Base-by-base conservation (phyloP, 2,329 filamentous ascomycete genomes). In the Cephalotrichum gorgonifer region DNA sequence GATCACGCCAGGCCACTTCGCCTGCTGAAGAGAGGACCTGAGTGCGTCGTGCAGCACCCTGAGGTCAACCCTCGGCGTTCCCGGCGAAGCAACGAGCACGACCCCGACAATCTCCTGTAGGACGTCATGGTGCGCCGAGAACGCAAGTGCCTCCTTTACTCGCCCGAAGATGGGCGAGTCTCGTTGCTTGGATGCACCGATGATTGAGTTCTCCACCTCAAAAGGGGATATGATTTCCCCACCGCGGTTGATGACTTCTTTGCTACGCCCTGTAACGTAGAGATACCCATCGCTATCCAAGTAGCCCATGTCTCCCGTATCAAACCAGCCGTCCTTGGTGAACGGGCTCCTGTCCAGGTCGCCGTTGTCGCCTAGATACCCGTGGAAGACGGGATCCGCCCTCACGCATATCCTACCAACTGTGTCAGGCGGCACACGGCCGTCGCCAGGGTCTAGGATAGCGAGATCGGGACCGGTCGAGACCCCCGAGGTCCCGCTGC, bases 161-260 rank as follows among this genome's bases (percentile, higher is more conserved):
- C 71, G 65, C 5, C 71, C 70, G 49, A 64, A 69, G 15, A 75
- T 68, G 0, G 66, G 64, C 2, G 71, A 73, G 5, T 62, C 60
- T 4, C 60, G 55, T 14, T 67, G 61, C 43, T 66, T 62, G 4
- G 73, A 65, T 11, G 72, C 69, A 2, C 68, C 62, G 41, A 77
- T 63, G 50, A 79, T 71, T 9, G 74, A 75, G 53, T 78, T 72
- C 55, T 79, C 76, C n/a, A 79, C 68, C 55, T 79, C 76, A 48
- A 78, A 76, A 0, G 76, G 75, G 4, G 73, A 77, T 50, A 79
- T 78, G n/a, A 78, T 66, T 56, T 79, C 76, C 30, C 76, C 75
- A 31, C 75, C 76, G 11, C 75, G 69, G 55, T 78, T 78, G 59
- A 78, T 76, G 49, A 78, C 72, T 50, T 78, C 75, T 54, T 78